Evolutionary conservation across 257 asterid genomes (phyloP), one percentile per base, ranked within the genome.

Genomic region (Gentiana macrophylla): DNA sequence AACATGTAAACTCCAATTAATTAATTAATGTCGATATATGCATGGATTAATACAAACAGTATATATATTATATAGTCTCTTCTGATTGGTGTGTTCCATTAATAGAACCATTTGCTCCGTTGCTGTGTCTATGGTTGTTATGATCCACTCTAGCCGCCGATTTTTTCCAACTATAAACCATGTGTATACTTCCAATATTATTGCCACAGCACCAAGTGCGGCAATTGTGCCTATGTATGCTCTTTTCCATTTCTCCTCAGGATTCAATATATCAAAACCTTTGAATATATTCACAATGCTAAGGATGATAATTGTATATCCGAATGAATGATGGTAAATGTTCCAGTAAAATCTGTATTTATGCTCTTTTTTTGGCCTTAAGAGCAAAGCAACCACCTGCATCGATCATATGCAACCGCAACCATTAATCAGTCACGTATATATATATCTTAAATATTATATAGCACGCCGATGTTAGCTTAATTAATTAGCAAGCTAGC

Each of bases 311-410:
- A 81, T 87, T 0, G 72, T 8, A 77, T 85, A 89, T 2, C 97
- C 97, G 32, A 64, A 41, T 5, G 35, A 32, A 44, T 73, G 74
- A 46, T 89, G 97, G 80, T 89, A 89, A 8, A 89, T 57, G 82
- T 89, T 89, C 95, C 97, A 89, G 70, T 79, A 72, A 0, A 76
- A 4, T 72, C 95, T 81, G 69, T 46, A 81, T 43, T 89, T 89
- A 68, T 86, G 92, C 32, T 89, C 92, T 2, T 88, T 86, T 81
- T 83, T 86, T 7, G 95, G 97, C 78, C 97, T 66, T 61, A 89
- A 48, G 0, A 84, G 78, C 68, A 89, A 57, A 9, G 97, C 95
- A 37, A 83, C 81, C 1, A 72, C 68, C 88, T 81, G 46, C 33
- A 50, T 0, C 34, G 13, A 3, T 10, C 35, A 50, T 10, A 10